phyloP scores from a whole-genome alignment of 257 asterid species.

The Avicennia marina region DNA sequence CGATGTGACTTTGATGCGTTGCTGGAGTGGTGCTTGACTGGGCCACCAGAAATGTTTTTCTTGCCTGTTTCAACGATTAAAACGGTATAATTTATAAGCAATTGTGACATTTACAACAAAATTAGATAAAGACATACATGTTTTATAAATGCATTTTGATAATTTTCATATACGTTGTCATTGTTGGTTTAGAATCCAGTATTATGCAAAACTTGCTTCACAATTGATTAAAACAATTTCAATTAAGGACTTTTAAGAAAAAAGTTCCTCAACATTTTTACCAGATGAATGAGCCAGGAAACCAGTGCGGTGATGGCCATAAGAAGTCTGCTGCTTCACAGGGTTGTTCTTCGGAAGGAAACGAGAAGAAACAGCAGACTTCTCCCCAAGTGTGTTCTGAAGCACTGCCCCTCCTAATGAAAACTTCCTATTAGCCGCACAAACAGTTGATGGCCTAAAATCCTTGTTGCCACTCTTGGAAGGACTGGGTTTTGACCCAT shows the following conservation, averaged over 20 bases:
- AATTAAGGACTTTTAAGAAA: too few species aligned
- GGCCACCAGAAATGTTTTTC: constrained; percentile 29
- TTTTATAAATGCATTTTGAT: too few species aligned
- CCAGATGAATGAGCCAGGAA: constrained; percentile 40
- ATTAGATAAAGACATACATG: too few species aligned
- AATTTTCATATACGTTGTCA: too few species aligned
- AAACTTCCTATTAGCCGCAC: constrained; percentile 40
- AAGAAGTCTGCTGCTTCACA: constrained; percentile 34
- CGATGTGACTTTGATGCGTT: constrained; percentile 25
- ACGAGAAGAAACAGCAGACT: constrained; percentile 31
- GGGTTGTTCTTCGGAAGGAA: constrained; percentile 27
- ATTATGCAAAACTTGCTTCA: too few species aligned
- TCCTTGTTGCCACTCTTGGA: constrained; percentile 52
- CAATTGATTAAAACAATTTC: too few species aligned
- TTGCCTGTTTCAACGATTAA: constrained; percentile 31
- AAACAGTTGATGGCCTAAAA: constrained; percentile 44
- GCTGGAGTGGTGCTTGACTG: constrained; percentile 16
- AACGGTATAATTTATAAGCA: too few species aligned
- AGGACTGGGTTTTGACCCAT: constrained; percentile 83
- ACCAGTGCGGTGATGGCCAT: constrained; percentile 25
- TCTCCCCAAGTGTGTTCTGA: constrained; percentile 47
- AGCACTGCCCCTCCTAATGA: constrained; percentile 72
- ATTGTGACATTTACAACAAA: too few species aligned
- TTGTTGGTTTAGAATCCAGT: too few species aligned
- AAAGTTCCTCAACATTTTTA: constrained; percentile 2